Base-by-base conservation (phyloP, 768 basidiomycete genomes). In the Boletus edulis region DNA sequence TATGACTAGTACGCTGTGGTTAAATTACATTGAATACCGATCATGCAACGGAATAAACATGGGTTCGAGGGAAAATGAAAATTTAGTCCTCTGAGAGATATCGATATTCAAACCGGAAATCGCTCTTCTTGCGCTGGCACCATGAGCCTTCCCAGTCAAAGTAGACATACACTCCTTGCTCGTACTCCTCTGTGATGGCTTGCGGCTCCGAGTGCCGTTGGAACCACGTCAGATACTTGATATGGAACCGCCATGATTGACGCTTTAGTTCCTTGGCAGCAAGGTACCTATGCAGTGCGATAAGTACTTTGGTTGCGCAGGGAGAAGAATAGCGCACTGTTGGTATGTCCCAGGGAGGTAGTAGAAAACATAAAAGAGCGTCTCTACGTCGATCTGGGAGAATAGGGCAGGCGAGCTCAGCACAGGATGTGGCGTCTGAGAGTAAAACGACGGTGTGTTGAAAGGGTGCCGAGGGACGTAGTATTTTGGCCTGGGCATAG, bases 161-260 rank as follows among this genome's bases (percentile, higher is more conserved):
- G 79, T 99, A 99, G 34, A 97, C 91, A 72, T 99, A 99, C 14
- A 97, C 94, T 14, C 97, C 97, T 75, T 98, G 95, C 73, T 99
- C 97, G 71, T 98, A 99, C 70, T 98, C 96, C 64, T 98, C 96
- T 49, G 97, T 99, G 70, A 99, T 98, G 2, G 94, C 94, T 67
- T 96, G 93, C 10, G 97, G 97, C 67, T 98, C 95, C 22, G 93
- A 94, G 66, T 97, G 93, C 37, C 97, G 85, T 72, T 98, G 97
- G 84, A 99, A 99, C 95, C 97, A 99, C 31, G 97, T 99, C 57
- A 99, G 76, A 70, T 98, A 99, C 74, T 98, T 98, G 57, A 98
- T 91, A 72, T 99, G 97, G 80, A 98, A 99, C 46, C 97, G 86
- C 97, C 97, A 99, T 39, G 93, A 94, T 69, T 98, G 96, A 47